Base-by-base conservation (phyloP, 1,139 yeast species). In the Suhomyces taliae region DNA sequence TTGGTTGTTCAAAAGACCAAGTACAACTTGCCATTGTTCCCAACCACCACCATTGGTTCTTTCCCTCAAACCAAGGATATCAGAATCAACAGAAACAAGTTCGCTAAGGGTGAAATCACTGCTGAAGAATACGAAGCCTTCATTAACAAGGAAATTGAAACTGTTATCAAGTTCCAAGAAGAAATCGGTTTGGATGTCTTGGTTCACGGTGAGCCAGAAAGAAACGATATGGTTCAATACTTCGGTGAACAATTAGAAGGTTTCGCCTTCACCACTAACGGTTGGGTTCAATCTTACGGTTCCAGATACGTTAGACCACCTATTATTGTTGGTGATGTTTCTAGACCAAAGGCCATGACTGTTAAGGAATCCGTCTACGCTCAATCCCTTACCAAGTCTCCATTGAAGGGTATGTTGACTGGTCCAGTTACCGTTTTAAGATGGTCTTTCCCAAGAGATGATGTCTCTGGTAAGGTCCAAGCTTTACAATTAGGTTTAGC, bases 381-480 rank as follows among this genome's bases (percentile, higher is more conserved):
- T 62, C 99, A 95, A 83, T 88, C 97, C 55, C 77, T 93, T 69
- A 90, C 98, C 67, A 77, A 83, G 66, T 87, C 87, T 80, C 97
- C 97, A 71, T 87, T 93, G 85, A 93, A 93, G 85, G 99, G 99
- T 88, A 93, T 93, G 99, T 87, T 93, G 74, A 91, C 99, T 71
- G 99, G 99, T 79, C 99, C 99, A 72, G 95, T 93, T 65, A 93
- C 99, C 67, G 90, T 96, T 78, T 86, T 93, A 74, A 90, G 99
- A 86, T 93, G 99, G 99, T 93, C 99, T 65, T 93, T 93, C 98
- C 99, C 99, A 80, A 90, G 99, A 86, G 95, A 91, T 71, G 99
- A 93, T 67, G 87, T 93, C 62, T 82, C 96, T 58, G 95, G 89
- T 79, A 84, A 89, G 81, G 81, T 85, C 60, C 99, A 93, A 82